Evolutionary conservation across 2,329 filamentous ascomycete genomes (phyloP).

Genomic region (Epichloe uncinata): DNA sequence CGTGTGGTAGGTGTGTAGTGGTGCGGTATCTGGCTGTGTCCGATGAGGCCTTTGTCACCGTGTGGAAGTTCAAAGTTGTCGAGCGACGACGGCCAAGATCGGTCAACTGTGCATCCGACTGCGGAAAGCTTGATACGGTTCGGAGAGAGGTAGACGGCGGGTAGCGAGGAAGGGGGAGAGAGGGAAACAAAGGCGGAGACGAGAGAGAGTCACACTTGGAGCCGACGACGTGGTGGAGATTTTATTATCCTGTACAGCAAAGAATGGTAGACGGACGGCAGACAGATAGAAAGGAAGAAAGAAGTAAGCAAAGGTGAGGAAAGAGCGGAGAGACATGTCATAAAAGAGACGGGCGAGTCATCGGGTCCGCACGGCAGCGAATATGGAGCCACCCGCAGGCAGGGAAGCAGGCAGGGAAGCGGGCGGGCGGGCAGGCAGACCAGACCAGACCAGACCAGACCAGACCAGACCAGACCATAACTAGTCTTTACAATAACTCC

Average conservation of each 20-base stretch:
- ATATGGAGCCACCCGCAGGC: not conserved
- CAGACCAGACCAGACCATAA: no score
- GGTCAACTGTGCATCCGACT: constrained; percentile 2
- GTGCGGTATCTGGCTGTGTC: not conserved
- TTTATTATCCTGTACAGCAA: not conserved
- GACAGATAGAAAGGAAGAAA: not conserved
- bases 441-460: no score
- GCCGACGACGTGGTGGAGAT: not conserved
- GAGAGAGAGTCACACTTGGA: not conserved
- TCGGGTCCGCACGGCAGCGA: not conserved
- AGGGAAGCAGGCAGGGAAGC: no score
- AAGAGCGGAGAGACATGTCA: constrained; percentile 2
- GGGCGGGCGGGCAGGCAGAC: no score
- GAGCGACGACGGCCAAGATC: not conserved
- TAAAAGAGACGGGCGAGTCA: not conserved
- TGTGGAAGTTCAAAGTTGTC: not conserved
- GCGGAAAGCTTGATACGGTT: constrained; percentile 1
- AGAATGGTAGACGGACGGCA: not conserved
- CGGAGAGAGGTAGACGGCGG: not conserved
- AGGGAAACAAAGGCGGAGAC: not conserved
- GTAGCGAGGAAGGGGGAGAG: not conserved
- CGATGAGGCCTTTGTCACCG: not conserved
- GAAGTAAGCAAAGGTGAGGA: not conserved
- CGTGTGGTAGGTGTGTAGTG: not conserved
- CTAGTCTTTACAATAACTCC: no score